A percentile compares a stretch with the other conserved stretches of the same genome.
Evolutionary conservation across 192 early-diverging fungal genomes (phyloP).

Genomic region (Coemansia sp.): DNA sequence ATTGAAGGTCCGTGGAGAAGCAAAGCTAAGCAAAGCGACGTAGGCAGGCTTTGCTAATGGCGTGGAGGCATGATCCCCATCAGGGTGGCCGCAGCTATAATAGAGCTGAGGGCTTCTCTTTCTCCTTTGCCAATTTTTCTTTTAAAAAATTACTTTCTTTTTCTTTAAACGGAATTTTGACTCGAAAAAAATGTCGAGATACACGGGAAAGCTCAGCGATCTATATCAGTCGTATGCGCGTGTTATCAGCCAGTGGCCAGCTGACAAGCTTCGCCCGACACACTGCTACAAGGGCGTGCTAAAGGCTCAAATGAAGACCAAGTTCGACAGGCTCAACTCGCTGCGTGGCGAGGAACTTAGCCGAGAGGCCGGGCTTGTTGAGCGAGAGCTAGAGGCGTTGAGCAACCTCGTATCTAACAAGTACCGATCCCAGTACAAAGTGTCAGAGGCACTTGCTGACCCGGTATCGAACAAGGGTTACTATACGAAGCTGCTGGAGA

Average conservation of each 20-base stretch:
- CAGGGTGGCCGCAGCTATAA: neutral
- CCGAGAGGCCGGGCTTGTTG: constrained; percentile 13
- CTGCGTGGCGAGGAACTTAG: constrained; percentile 33
- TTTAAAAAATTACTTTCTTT: neutral
- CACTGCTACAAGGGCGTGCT: constrained; percentile 69
- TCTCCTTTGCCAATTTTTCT: neutral
- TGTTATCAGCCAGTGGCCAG: constrained; percentile 64
- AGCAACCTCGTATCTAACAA: constrained; percentile 29
- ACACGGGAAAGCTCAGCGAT: constrained; percentile 37
- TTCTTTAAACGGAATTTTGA: neutral
- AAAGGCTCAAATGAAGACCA: constrained; percentile 37
- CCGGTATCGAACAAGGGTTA: constrained; percentile 42
- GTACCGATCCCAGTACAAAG: constrained; percentile 29
- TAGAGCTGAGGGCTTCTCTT: neutral
- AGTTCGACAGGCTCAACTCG: constrained; percentile 32
- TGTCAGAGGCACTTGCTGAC: constrained; percentile 24
- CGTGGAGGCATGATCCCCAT: no score
- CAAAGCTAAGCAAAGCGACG: neutral
- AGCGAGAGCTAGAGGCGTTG: constrained; percentile 31
- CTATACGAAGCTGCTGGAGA: constrained; percentile 39
- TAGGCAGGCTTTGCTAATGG: no score
- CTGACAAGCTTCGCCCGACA: constrained; percentile 68
- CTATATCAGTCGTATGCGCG: constrained; percentile 67
- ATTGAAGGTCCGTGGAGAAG: neutral
- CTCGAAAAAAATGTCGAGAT: constrained; percentile 22